phyloP scores from a whole-genome alignment of 192 early-diverging fungal species.

The Backusella tuberculispora region DNA sequence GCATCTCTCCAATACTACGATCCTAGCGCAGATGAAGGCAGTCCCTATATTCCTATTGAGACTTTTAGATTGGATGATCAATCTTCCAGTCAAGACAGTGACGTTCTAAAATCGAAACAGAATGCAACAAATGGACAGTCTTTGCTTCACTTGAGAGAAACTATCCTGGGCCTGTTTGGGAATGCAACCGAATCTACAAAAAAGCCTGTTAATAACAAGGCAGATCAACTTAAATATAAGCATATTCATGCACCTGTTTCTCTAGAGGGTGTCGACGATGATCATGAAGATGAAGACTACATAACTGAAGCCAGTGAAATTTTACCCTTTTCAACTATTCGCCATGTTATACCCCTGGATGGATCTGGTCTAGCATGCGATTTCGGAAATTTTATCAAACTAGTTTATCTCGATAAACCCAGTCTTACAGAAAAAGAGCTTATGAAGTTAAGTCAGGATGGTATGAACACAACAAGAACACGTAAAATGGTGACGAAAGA shows the following conservation, averaged over 20 bases:
- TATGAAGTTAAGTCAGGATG: not conserved
- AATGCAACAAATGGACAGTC: not conserved
- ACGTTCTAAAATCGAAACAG: not conserved
- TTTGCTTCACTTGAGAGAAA: not conserved
- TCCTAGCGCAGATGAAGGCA: conserved; percentile 1
- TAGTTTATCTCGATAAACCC: conserved; percentile 28
- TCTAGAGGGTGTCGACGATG: not conserved
- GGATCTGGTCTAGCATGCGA: conserved; percentile 40
- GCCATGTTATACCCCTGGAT: conserved; percentile 32
- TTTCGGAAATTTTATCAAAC: conserved; percentile 44
- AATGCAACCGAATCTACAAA: not conserved
- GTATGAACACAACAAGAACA: not conserved
- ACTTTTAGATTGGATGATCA: conserved; percentile 22
- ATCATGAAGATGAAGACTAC: conserved; percentile 22
- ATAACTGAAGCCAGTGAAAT: conserved; percentile 24
- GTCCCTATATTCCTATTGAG: conserved; percentile 17
- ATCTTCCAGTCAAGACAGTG: not conserved
- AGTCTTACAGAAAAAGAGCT: conserved; percentile 18
- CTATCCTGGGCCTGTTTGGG: not conserved
- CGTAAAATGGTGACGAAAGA: not conserved
- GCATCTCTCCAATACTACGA: conserved; percentile 36
- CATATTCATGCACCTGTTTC: conserved; percentile 3
- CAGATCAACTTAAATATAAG: not conserved
- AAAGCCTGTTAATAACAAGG: not conserved
- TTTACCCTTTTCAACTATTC: conserved; percentile 36